These are phyloP conservation scores for Hyphochytrium catenoides DNA, from an alignment of 352 stramenopile genomes.

Conservation along the genomic window DNA sequence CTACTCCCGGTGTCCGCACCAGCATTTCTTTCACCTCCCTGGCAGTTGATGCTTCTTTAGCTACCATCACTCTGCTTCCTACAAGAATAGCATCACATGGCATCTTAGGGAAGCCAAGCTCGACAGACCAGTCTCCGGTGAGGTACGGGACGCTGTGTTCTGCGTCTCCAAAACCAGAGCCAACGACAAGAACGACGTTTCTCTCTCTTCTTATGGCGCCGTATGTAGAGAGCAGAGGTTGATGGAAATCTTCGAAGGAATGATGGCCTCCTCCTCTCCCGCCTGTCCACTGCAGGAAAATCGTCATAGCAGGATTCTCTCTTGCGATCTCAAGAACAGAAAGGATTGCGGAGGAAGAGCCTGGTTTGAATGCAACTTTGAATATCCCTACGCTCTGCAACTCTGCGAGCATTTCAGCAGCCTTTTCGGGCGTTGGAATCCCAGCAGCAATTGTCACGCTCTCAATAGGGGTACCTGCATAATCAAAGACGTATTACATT, in stretches of 20 bases:
- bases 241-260: constrained; percentile 65
- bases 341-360: constrained; percentile 41
- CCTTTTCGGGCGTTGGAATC: constrained; percentile 46
- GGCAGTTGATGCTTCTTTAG: constrained; percentile 55
- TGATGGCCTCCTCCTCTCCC: constrained; percentile 55
- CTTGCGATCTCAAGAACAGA: constrained; percentile 42
- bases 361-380: constrained; percentile 53
- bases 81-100: constrained; percentile 49
- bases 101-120: constrained; percentile 27
- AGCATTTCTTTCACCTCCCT: constrained; percentile 54
- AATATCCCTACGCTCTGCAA: constrained; percentile 35
- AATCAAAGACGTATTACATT: too few species aligned
- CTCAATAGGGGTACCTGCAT: constrained; percentile 55
- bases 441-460: constrained; percentile 60
- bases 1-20: constrained; percentile 39
- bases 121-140: constrained; percentile 48
- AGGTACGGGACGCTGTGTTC: constrained; percentile 46
- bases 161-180: constrained; percentile 61
- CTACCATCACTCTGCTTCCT: constrained; percentile 53
- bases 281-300: constrained; percentile 66
- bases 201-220: constrained; percentile 33
- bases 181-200: constrained; percentile 60
- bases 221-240: constrained; percentile 38
- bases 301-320: constrained; percentile 24
- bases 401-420: constrained; percentile 43